Evolutionary conservation across 805 yeast genomes (phyloP).

Genomic region (Candida ascalaphidarum): DNA sequence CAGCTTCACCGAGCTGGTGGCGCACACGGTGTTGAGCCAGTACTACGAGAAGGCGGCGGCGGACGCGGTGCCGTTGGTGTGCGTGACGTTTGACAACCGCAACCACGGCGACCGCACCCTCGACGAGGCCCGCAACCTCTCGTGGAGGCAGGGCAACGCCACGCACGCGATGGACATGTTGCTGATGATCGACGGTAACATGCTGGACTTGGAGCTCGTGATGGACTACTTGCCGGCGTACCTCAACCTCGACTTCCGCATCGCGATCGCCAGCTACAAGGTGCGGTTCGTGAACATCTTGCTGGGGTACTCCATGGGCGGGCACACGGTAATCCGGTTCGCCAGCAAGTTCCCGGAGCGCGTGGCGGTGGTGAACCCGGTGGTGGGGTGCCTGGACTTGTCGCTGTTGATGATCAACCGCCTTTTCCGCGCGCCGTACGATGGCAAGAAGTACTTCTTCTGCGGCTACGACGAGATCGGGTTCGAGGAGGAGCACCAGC

Average conservation of each 20-base stretch:
- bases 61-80: slow-evolving; percentile 27
- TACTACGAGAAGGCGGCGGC: slow-evolving; percentile 10
- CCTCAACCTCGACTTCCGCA: slow-evolving; percentile 22
- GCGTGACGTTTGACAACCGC: slow-evolving; percentile 43
- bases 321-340: slow-evolving; percentile 43
- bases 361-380: slow-evolving; percentile 36
- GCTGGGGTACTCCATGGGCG: slow-evolving; percentile 50
- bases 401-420: slow-evolving; percentile 37
- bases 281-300: slow-evolving; percentile 28
- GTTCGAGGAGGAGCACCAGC: slow-evolving; percentile 16
- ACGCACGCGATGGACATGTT: slow-evolving; percentile 46
- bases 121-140: slow-evolving; percentile 22
- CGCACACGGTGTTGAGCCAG: slow-evolving; percentile 24
- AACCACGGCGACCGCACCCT: slow-evolving; percentile 47
- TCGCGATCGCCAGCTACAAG: slow-evolving; percentile 10
- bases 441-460: slow-evolving; percentile 22
- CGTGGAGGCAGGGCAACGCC: slow-evolving; percentile 41
- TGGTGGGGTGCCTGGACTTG: slow-evolving; percentile 43
- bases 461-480: slow-evolving; percentile 24
- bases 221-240: slow-evolving; percentile 37
- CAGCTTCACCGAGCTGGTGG: slow-evolving; percentile 29
- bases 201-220: slow-evolving; percentile 34
- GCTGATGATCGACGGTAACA: slow-evolving; percentile 38
- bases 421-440: slow-evolving; percentile 9
- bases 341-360: slow-evolving; percentile 28